These are phyloP conservation scores for Metschnikowia henanensis DNA, from an alignment of 805 yeast species.

Conservation along the genomic window DNA sequence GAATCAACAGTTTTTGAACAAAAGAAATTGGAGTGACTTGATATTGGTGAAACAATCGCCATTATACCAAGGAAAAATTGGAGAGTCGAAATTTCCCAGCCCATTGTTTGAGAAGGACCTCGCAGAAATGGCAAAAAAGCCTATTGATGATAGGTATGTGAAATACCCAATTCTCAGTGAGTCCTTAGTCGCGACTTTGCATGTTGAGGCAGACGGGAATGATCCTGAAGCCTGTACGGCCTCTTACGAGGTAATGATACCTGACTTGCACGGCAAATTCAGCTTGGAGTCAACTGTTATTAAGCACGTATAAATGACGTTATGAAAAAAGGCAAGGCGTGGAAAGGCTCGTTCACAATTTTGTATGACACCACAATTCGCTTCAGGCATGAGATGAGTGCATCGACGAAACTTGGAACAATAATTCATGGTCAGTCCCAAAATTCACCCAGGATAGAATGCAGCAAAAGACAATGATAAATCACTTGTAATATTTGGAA, in stretches of 20 bases:
- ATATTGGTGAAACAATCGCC: constrained; percentile 47
- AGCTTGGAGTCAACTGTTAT: constrained; percentile 30
- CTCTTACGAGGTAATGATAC: constrained; percentile 71
- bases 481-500: too few relatives aligned
- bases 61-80: constrained; percentile 21
- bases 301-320: constrained; percentile 34
- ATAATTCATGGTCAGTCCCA: too few relatives aligned
- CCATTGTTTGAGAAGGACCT: constrained; percentile 27
- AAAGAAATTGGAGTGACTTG: constrained; percentile 72
- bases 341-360: too few relatives aligned
- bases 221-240: constrained; percentile 52
- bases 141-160: constrained; percentile 29
- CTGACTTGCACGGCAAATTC: constrained; percentile 46
- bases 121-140: constrained; percentile 8
- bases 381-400: too few relatives aligned
- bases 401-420: too few relatives aligned
- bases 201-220: constrained; percentile 63
- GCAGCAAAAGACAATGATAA: too few relatives aligned
- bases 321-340: neutral
- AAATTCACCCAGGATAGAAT: too few relatives aligned
- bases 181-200: constrained; percentile 67
- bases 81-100: constrained; percentile 41
- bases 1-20: constrained; percentile 58
- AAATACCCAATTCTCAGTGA: constrained; percentile 57
- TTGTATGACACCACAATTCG: too few relatives aligned